Conservation (phyloP, 768 basidiomycete species). For the Gloeophyllum trabeum region DNA sequence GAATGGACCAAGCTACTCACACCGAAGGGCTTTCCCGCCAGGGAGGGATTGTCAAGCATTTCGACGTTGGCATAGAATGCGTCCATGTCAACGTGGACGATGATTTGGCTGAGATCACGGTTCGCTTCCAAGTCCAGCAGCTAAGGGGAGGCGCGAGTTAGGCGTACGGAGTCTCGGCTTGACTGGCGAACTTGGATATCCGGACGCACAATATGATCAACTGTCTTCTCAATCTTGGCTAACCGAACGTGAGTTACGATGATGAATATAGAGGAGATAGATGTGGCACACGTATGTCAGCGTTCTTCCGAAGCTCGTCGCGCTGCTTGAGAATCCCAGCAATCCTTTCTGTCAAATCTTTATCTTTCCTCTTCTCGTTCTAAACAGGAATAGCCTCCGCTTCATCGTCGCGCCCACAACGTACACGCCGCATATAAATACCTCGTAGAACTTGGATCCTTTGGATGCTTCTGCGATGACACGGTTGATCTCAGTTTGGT, state of each 20-base stretch:
- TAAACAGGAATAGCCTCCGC: slow-evolving; percentile 14
- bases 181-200: too few relatives aligned
- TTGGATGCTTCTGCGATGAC: slow-evolving; percentile 87
- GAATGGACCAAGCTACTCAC: slow-evolving; percentile 24
- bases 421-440: slow-evolving; percentile 20
- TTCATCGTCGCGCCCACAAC: slow-evolving; percentile 1
- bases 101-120: slow-evolving; percentile 70
- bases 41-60: slow-evolving; percentile 48
- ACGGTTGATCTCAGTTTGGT: slow-evolving; percentile 77
- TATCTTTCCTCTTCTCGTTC: slow-evolving; percentile 89
- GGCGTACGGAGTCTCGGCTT: background rate
- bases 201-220: slow-evolving; percentile 57
- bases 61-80: slow-evolving; percentile 86
- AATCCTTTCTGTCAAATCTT: slow-evolving; percentile 72
- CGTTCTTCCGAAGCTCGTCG: slow-evolving; percentile 43
- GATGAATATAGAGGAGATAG: background rate
- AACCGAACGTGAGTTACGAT: slow-evolving; percentile 3
- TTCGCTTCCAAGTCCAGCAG: slow-evolving; percentile 61
- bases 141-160: slow-evolving; percentile 19
- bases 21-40: slow-evolving; percentile 64
- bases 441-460: slow-evolving; percentile 89
- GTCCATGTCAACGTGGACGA: slow-evolving; percentile 96
- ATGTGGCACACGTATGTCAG: slow-evolving; percentile 40
- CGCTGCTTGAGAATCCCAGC: slow-evolving; percentile 52
- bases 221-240: slow-evolving; percentile 52